Conservation (phyloP, 2,329 filamentous ascomycete genomes). For the Sporothrix mexicana region DNA sequence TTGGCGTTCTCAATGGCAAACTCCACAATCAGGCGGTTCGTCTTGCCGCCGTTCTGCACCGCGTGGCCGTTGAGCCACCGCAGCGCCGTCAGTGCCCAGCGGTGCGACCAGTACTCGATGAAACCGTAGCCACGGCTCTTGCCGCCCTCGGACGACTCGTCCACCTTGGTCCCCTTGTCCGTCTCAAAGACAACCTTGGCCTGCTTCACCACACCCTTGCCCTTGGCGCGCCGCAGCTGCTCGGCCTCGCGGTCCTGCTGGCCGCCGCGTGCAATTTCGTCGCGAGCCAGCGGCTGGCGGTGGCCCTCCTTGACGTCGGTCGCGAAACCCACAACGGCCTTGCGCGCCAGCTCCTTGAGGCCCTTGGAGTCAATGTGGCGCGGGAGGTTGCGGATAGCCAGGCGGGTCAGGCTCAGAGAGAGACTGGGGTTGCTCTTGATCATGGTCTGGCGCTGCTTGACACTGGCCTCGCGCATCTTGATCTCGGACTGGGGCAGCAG, state of each 20-base stretch:
- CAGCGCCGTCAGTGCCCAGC: constrained; percentile 92
- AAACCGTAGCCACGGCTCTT: constrained; percentile 94
- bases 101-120: constrained; percentile 93
- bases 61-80: constrained; percentile 87
- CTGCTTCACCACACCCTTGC: constrained; percentile 86
- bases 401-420: constrained; percentile 85
- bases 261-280: constrained; percentile 81
- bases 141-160: constrained; percentile 68
- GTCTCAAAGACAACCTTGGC: constrained; percentile 95
- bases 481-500: constrained; percentile 79
- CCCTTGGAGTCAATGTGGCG: constrained; percentile 82
- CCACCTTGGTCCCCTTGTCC: constrained; percentile 80
- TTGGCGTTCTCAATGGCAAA: constrained; percentile 98
- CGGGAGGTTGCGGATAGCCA: constrained; percentile 91
- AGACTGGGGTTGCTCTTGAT: constrained; percentile 90
- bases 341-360: constrained; percentile 85
- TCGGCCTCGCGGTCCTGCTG: constrained; percentile 83
- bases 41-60: constrained; percentile 69
- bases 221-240: constrained; percentile 76
- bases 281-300: constrained; percentile 81
- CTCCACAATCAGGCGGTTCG: constrained; percentile 89
- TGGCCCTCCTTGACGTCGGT: constrained; percentile 81
- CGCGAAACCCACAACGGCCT: constrained; percentile 94
- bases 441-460: constrained; percentile 84
- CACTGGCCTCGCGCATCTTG: constrained; percentile 85